Conservation (phyloP, 176 grass and related monocot species). For the Carex kokanica region DNA sequence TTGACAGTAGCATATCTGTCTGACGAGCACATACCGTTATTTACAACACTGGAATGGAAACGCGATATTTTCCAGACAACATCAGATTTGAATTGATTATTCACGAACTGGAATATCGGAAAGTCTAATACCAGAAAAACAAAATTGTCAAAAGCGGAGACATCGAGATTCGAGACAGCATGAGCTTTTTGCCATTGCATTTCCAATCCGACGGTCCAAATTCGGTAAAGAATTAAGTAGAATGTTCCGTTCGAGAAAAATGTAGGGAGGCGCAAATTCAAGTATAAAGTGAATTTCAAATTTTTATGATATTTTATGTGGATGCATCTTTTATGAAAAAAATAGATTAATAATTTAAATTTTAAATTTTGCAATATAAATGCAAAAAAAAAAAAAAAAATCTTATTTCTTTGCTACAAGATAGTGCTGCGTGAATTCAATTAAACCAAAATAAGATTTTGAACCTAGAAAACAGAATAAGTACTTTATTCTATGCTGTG, state of each 20-base stretch:
- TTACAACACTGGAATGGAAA: too few relatives aligned
- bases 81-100: slow-evolving; percentile 3
- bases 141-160: background rate
- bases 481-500: background rate
- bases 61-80: background rate
- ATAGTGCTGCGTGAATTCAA: background rate
- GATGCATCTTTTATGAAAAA: background rate
- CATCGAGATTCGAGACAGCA: background rate
- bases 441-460: background rate
- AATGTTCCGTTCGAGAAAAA: background rate
- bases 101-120: background rate
- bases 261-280: background rate
- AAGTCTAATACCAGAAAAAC: background rate
- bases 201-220: background rate
- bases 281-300: background rate
- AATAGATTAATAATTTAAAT: background rate
- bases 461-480: background rate
- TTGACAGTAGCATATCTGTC: too few relatives aligned
- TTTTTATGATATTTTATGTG: background rate
- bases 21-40: too few relatives aligned
- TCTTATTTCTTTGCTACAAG: background rate
- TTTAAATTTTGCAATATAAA: background rate
- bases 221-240: background rate
- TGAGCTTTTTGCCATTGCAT: background rate
- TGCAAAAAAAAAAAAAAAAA: background rate